Evolutionary conservation across 495 filamentous ascomycete genomes (phyloP).

Genomic region (Lineolata rhizophorae): DNA sequence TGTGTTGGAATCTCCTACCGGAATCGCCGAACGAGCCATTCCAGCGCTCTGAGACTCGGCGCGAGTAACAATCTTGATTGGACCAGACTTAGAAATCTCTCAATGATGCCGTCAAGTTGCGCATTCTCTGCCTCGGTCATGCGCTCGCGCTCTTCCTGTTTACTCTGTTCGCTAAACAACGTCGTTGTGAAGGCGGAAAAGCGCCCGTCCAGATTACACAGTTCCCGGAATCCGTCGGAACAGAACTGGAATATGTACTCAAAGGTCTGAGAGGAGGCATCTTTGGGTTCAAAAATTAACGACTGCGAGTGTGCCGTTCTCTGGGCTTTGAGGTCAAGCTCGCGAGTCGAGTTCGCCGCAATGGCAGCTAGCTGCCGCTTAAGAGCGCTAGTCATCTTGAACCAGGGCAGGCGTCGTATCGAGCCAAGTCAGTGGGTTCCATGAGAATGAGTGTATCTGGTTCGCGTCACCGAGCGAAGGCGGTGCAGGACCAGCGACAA

Average conservation of each 20-base stretch:
- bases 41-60: conserved; percentile 71
- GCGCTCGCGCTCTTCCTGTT: conserved; percentile 59
- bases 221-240: conserved; percentile 66
- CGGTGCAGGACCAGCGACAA: neutral
- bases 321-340: conserved; percentile 72
- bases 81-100: conserved; percentile 60
- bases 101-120: conserved; percentile 52
- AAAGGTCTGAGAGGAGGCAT: conserved; percentile 69
- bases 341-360: conserved; percentile 17
- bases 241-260: conserved; percentile 73
- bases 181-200: conserved; percentile 46
- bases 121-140: conserved; percentile 64
- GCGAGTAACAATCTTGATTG: conserved; percentile 56
- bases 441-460: too few relatives aligned
- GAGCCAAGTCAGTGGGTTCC: neutral
- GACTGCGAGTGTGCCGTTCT: conserved; percentile 77
- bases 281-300: conserved; percentile 63
- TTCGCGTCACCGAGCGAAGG: too few relatives aligned
- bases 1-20: conserved; percentile 46
- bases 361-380: conserved; percentile 21
- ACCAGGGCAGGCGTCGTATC: neutral
- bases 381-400: conserved; percentile 11
- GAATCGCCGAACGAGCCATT: conserved; percentile 86
- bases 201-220: conserved; percentile 63
- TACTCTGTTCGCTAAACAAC: conserved; percentile 83